Evolutionary conservation across 768 basidiomycete species (phyloP), one percentile per base, ranked within the genome.

Genomic region (Plicaturopsis crispa): DNA sequence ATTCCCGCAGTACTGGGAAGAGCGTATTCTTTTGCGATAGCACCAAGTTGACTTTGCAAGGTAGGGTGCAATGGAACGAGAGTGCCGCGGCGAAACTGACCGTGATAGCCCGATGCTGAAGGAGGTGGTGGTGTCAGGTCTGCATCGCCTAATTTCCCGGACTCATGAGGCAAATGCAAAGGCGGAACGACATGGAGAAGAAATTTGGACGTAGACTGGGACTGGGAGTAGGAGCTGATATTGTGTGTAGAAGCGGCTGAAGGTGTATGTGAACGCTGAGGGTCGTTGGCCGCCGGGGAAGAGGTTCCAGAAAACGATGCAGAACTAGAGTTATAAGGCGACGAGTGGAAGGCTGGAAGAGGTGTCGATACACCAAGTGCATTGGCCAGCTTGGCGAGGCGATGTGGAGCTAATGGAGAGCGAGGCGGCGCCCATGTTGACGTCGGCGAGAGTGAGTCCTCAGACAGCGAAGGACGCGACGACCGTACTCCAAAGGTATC

Each of bases 1-100:
- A 97, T 61, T 4, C 93, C 93, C 11, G 74, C 60, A 1, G 86
- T 88, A 48, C 83, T 89, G 1, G 93, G 93, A 13, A 98, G 66
- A 3, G 87, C 86, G 52, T 92, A 98, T 60, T 97, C 93, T 59
- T 81, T 82, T 11, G 93, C 91, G 36, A 98, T 96, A 5, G 89
- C 85, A 16, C 69, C 67, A 7, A 96, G 63, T 55, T 96, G 93
- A 1, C 80, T 73, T 30, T 88, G 81, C 1, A 98, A 63, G 0
- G 83, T 88, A 4, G 91, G 69, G 53, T 92, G 78, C 0, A 98
- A 69, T 1, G 92, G 84, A 4, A 97, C 75, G 10, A 98, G 69
- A n/a, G 78, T 80, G 6, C 93, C 93, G 19, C 93, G 75, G 11
- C 75, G 75, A 52, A 88, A 87, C 35, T 84, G 81, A 13, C 73